Base-by-base conservation (phyloP, 2,329 filamentous ascomycete genomes). In the Leptographium procerum region DNA sequence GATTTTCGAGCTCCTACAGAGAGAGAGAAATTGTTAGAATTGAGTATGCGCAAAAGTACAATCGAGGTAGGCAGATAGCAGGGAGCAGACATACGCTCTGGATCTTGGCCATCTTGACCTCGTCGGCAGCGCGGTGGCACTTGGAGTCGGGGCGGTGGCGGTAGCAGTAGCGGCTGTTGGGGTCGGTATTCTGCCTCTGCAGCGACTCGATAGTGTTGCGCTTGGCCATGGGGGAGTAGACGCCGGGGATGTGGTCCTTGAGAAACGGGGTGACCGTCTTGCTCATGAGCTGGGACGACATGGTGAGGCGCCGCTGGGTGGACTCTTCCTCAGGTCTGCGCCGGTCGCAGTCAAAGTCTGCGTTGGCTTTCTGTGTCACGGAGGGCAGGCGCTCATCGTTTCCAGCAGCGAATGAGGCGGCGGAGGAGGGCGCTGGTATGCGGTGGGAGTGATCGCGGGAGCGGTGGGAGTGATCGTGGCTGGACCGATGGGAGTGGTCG, bases 81-180 rank as follows among this genome's bases (percentile, higher is more conserved):
- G 29, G 48, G 59, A 19, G n/a, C 48, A 56, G 47, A 76, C 84
- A 63, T 79, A 91, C 89, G 67, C 85, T 86, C 70, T 99, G 94
- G 62, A 99, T 82, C 69, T 91, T 86, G 65, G 92, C 89, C 94
- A 99, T 99, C 63, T 94, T 94, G 52, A 87, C 87, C 74, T 97
- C 94, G 73, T 97, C 91, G 60, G 91, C 91, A 62, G 95, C 90
- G 61, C 91, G 84, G 61, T 91, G 82, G 73, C 94, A 99, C 74
- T 96, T 95, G 57, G 92, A 84, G 71, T 97, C 94, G 2, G 94
- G 94, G 57, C 89, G 82, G 72, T 99, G 94, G 58, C 94, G 86
- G 71, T 99, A 99, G 75, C 94, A 99, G 75, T 88, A 97, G 70
- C 89, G 94, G 65, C 90, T 95, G 70, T 91, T 95, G 40, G 79